Conservation (phyloP, 83 land plant genomes). For the Picea abies region DNA sequence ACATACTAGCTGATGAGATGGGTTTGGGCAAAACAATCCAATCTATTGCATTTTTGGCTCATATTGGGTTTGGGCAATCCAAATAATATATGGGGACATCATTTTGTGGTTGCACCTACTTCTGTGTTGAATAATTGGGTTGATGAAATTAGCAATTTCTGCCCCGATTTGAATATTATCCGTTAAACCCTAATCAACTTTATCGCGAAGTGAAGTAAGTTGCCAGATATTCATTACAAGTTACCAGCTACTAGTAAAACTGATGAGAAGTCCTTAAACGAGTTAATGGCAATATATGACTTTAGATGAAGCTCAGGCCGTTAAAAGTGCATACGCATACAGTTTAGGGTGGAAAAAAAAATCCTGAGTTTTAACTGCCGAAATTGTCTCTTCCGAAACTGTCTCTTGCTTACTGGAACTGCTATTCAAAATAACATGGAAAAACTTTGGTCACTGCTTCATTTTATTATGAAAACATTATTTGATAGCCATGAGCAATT, state of each 20-base stretch:
- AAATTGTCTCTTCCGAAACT: constrained; percentile 81
- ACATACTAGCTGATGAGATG: too few species aligned
- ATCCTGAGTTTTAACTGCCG: constrained; percentile 91
- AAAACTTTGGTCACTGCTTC: constrained; percentile 96
- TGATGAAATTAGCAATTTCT: constrained; percentile 93
- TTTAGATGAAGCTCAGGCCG: constrained; percentile 98
- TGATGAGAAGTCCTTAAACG: constrained; percentile 91
- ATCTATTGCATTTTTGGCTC: too few species aligned
- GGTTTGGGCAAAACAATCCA: too few species aligned
- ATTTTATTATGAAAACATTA: constrained; percentile 98
- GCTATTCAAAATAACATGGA: constrained; percentile 99
- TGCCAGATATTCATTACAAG: constrained; percentile 97
- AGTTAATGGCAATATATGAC: constrained; percentile 99
- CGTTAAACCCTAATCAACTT: constrained; percentile 83
- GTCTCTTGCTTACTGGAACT: constrained; percentile 94
- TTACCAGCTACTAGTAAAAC: constrained; percentile 77
- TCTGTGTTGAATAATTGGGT: constrained; percentile 98
- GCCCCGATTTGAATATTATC: constrained; percentile 90
- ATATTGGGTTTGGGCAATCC: too few species aligned
- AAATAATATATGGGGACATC: too few species aligned
- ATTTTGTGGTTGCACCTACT: constrained; percentile 87
- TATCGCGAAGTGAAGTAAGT: constrained; percentile 47
- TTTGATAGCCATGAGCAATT: constrained; percentile 99
- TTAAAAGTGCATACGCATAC: constrained; percentile 86
- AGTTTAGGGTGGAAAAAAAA: constrained; percentile 96